Evolutionary conservation across 306 rosid genomes (phyloP).

Genomic region (Trifolium dubium): DNA sequence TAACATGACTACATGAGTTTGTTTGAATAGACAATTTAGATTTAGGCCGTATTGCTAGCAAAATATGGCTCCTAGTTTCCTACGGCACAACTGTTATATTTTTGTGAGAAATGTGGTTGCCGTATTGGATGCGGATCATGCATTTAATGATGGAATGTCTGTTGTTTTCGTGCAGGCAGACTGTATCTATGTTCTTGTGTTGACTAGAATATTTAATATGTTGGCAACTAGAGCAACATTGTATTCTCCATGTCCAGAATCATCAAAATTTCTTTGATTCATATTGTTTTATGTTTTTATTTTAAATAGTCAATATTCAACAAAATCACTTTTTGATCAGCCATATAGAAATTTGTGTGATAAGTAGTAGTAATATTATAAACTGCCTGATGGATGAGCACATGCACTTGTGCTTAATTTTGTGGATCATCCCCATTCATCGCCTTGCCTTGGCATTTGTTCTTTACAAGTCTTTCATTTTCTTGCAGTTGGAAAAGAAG

Average conservation of each 20-base stretch:
- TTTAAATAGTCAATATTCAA: slow-evolving; percentile 10
- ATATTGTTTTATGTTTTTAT: slow-evolving; percentile 21
- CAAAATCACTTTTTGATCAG: slow-evolving; percentile 18
- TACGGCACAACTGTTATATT: background rate
- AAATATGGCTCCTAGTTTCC: slow-evolving; percentile 13
- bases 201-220: slow-evolving; percentile 1
- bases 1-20: slow-evolving; percentile 19
- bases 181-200: background rate
- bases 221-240: slow-evolving; percentile 30
- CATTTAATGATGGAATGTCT: slow-evolving; percentile 22
- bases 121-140: slow-evolving; percentile 5
- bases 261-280: slow-evolving; percentile 27
- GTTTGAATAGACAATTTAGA: slow-evolving; percentile 7
- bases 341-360: background rate
- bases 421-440: slow-evolving; percentile 8
- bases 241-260: slow-evolving; percentile 12
- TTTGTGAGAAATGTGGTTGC: slow-evolving; percentile 31
- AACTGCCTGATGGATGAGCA: slow-evolving; percentile 22
- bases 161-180: background rate
- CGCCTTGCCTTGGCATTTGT: slow-evolving; percentile 13
- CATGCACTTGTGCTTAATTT: slow-evolving; percentile 30
- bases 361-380: slow-evolving; percentile 18
- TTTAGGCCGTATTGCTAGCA: slow-evolving; percentile 3
- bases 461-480: slow-evolving; percentile 33
- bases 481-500: slow-evolving; percentile 85